These are phyloP conservation scores for Fagopyrum tataricum DNA, from an alignment of 148 eudicot species.

Conservation along the genomic window DNA sequence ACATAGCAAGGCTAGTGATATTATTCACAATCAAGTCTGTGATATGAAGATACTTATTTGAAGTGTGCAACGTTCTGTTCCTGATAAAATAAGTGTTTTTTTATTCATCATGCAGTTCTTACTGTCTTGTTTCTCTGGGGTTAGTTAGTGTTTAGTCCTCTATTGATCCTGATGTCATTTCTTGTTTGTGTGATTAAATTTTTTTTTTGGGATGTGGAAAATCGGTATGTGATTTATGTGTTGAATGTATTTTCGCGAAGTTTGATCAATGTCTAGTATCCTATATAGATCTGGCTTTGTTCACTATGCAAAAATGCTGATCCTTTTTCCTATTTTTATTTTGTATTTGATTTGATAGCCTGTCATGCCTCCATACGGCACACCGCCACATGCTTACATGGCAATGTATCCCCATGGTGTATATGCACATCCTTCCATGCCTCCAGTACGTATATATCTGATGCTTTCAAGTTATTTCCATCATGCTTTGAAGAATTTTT, in stretches of 20 bases:
- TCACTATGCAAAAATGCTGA: neutral
- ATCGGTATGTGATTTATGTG: neutral
- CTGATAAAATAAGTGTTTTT: neutral
- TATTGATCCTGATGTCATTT: neutral
- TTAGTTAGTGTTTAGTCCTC: neutral
- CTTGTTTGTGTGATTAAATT: neutral
- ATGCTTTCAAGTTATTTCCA: neutral
- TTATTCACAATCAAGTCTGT: neutral
- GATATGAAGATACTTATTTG: neutral
- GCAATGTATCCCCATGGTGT: slow-evolving; percentile 99
- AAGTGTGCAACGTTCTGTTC: neutral
- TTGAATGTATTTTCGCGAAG: neutral
- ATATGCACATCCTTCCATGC: slow-evolving; percentile 91
- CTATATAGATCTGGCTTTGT: neutral
- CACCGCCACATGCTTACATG: slow-evolving; percentile 94
- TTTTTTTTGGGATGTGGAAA: neutral
- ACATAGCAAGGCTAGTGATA: neutral
- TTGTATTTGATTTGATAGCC: slow-evolving; percentile 47
- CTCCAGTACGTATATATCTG: slow-evolving; percentile 50
- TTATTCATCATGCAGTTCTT: neutral
- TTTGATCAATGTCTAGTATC: neutral
- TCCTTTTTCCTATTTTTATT: slow-evolving; percentile 6
- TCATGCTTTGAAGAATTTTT: neutral
- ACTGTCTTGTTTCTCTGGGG: neutral
- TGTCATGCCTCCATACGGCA: slow-evolving; percentile 97